Conservation (phyloP, 257 asterid genomes). For the Pogostemon cablin region DNA sequence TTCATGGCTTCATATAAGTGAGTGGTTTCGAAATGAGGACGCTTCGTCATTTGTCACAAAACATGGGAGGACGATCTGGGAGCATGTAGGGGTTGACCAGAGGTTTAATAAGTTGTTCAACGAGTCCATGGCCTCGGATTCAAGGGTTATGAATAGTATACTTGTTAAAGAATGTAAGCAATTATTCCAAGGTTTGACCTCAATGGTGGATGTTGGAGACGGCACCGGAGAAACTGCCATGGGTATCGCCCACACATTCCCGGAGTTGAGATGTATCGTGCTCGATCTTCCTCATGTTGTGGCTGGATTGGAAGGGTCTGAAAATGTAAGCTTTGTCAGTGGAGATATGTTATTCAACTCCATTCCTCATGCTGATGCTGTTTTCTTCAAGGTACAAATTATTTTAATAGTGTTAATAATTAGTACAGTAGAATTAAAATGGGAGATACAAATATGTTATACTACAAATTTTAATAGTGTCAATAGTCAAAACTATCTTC, state of each 20-base stretch:
- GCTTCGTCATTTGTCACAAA: background rate
- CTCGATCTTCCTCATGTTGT: slow-evolving; percentile 39
- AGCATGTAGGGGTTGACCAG: background rate
- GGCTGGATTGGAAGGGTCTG: slow-evolving; percentile 32
- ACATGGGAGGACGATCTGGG: slow-evolving; percentile 6
- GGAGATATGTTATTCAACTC: slow-evolving; percentile 29
- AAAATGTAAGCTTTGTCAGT: slow-evolving; percentile 22
- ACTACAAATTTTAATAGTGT: too few species aligned
- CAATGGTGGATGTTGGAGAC: slow-evolving; percentile 30
- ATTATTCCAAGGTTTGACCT: slow-evolving; percentile 4
- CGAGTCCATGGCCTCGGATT: slow-evolving; percentile 21
- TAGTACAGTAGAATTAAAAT: too few species aligned
- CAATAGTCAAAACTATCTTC: too few species aligned
- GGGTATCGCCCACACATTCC: background rate
- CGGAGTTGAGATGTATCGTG: slow-evolving; percentile 20
- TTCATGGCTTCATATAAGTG: background rate
- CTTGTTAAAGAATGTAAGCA: background rate
- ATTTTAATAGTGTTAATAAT: too few species aligned
- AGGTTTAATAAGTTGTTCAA: background rate
- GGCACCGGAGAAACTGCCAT: background rate
- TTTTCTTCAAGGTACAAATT: slow-evolving; percentile 1
- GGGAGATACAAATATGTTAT: too few species aligned
- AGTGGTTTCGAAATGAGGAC: slow-evolving; percentile 7
- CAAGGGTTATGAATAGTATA: background rate
- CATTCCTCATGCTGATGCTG: slow-evolving; percentile 33